Evolutionary conservation across 2,329 filamentous ascomycete species (phyloP).

Genomic region (Diaporthe vexans): DNA sequence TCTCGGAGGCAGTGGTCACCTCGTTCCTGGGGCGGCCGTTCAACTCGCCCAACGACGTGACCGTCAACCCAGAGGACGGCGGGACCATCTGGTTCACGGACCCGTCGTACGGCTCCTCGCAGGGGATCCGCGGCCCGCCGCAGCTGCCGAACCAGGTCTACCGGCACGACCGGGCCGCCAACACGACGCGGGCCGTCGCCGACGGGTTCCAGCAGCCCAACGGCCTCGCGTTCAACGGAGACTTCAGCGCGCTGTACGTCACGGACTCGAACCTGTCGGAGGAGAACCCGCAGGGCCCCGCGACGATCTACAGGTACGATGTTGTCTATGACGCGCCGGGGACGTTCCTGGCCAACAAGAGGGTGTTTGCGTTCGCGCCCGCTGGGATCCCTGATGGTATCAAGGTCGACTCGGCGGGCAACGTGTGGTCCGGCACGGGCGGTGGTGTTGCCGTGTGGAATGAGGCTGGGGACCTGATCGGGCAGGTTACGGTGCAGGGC

Average conservation of each 20-base stretch:
- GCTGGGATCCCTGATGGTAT: conserved; percentile 38
- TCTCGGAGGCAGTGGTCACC: conserved; percentile 50
- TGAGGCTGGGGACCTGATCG: conserved; percentile 31
- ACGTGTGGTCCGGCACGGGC: conserved; percentile 39
- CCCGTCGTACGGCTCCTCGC: conserved; percentile 61
- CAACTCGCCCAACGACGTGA: conserved; percentile 64
- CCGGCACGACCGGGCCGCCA: conserved; percentile 57
- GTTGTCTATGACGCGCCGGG: conserved; percentile 10
- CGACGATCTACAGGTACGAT: conserved; percentile 39
- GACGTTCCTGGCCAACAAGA: conserved; percentile 36
- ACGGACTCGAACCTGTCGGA: conserved; percentile 45
- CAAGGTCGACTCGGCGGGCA: conserved; percentile 36
- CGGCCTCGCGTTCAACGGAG: conserved; percentile 60
- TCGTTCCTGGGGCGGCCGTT: conserved; percentile 60
- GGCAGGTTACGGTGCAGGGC: conserved; percentile 33
- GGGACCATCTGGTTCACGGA: conserved; percentile 65
- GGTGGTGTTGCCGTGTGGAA: conserved; percentile 39
- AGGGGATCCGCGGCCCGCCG: conserved; percentile 59
- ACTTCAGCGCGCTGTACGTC: conserved; percentile 59
- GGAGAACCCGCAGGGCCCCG: conserved; percentile 29
- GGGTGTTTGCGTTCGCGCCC: conserved; percentile 39
- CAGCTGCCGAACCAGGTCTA: conserved; percentile 63
- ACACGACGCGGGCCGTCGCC: conserved; percentile 58
- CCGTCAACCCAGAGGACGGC: conserved; percentile 52
- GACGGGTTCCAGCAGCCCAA: conserved; percentile 63